Evolutionary conservation across 441 rosid species (phyloP), one percentile per base, ranked within the genome.

Genomic region (Macaranga tanarius): DNA sequence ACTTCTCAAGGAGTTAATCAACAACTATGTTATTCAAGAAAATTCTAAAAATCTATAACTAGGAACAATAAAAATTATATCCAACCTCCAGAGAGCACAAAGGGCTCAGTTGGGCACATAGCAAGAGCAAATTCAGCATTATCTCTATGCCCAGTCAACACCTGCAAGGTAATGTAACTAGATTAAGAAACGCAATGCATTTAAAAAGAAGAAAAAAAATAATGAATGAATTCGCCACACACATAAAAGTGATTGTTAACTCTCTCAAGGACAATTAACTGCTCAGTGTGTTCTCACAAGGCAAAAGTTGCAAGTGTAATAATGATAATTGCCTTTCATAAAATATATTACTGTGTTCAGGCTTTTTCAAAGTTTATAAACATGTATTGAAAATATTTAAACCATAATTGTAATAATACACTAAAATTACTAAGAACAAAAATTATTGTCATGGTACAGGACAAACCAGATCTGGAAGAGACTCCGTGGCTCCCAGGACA

Each of bases 111-210:
- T 63, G 91, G 92, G 82, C 96, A 88, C 97, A 90, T 89, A 38
- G 98, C 97, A 79, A 93, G 97, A 76, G 98, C 98, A 75, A 88
- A 93, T 79, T 93, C 98, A 17, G 98, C 98, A 88, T 90, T 83
- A 67, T 92, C 97, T 85, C 81, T 85, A 82, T 93, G 98, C 48
- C 98, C 98, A 58, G 89, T 93, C 81, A 93, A 86, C 70, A 93
- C 82, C 98, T 93, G 82, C 79, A 80, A 69, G 65, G 71, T 28
- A 65, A 73, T 26, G 13, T 26, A 55, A 73, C 64, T 8, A 70
- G 40, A 68, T 65, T 54, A 74, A 62, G 40, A 31, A 51, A 44
- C 67, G 70, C 47, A 71, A 51, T n/a, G 15, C 26, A 60, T 60
- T 22, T 61, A 38, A 61, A 28, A 62, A 23, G 25, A 31, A 78